phyloP scores from a whole-genome alignment of 805 yeast species.

The Saccharomycopsis synnaedendra region DNA sequence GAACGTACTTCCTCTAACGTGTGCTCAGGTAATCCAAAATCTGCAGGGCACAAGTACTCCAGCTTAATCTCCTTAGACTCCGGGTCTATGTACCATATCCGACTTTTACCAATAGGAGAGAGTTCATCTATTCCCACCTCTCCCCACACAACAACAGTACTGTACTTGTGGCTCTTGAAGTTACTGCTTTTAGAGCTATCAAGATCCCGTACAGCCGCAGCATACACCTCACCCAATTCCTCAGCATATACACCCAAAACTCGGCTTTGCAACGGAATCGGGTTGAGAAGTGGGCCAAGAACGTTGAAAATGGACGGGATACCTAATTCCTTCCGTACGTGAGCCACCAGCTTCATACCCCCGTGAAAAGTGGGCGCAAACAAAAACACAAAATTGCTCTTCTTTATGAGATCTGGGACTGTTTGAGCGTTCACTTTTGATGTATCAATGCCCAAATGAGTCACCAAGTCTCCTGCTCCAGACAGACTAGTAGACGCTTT shows the following conservation, averaged over 20 bases:
- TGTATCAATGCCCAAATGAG: conserved; percentile 73
- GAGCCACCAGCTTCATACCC: conserved; percentile 77
- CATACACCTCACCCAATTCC: conserved; percentile 70
- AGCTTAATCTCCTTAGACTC: conserved; percentile 30
- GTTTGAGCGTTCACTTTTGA: conserved; percentile 51
- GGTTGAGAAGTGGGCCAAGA: conserved; percentile 89
- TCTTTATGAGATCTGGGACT: conserved; percentile 40
- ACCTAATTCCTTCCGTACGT: conserved; percentile 66
- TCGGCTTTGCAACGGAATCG: conserved; percentile 69
- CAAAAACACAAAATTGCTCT: conserved; percentile 46
- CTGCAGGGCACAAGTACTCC: conserved; percentile 49
- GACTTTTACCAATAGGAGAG: conserved; percentile 76
- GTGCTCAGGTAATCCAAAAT: conserved; percentile 76
- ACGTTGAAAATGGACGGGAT: conserved; percentile 91
- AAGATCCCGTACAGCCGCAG: conserved; percentile 62
- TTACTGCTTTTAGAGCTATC: conserved; percentile 20
- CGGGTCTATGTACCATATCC: conserved; percentile 61
- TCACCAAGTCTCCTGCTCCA: conserved; percentile 87
- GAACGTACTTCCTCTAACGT: conserved; percentile 56
- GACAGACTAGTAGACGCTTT: conserved; percentile 89
- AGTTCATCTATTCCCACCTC: conserved; percentile 87
- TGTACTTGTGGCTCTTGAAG: conserved; percentile 10
- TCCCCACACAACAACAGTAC: conserved; percentile 87
- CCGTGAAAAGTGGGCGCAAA: conserved; percentile 94
- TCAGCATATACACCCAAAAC: conserved; percentile 85